A percentile compares a stretch with the other conserved stretches of the same genome.
phyloP scores from a whole-genome alignment of 2,329 filamentous ascomycete species.

The Colletotrichum theobromicola region DNA sequence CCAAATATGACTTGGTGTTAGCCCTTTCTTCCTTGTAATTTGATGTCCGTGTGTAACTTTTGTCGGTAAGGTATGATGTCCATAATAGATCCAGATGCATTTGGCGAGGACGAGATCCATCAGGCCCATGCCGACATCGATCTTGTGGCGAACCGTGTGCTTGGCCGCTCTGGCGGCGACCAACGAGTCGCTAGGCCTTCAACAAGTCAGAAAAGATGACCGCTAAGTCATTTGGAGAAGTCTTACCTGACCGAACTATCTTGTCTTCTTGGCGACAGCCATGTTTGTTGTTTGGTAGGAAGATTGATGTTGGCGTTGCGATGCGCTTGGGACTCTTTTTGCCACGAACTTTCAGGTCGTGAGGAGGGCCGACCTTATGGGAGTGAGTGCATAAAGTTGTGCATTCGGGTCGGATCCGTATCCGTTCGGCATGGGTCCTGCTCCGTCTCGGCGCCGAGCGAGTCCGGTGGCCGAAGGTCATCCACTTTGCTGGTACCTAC shows the following conservation, averaged over 20 bases:
- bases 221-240: neutral
- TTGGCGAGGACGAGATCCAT: neutral
- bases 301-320: neutral
- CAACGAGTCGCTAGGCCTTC: neutral
- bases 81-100: too few relatives aligned
- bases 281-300: neutral
- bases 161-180: too few relatives aligned
- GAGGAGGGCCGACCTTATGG: fast-evolving
- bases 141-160: neutral
- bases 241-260: neutral
- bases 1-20: too few relatives aligned
- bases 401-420: neutral
- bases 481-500: neutral
- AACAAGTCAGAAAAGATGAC: neutral
- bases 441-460: neutral
- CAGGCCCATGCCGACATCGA: neutral
- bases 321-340: neutral
- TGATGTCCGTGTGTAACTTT: too few relatives aligned
- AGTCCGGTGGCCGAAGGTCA: neutral
- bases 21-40: too few relatives aligned
- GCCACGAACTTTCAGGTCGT: neutral
- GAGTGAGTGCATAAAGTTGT: neutral
- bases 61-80: too few relatives aligned
- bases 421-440: too few relatives aligned
- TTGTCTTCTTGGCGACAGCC: neutral